A percentile compares a stretch with the other conserved stretches of the same genome.
Conservation (phyloP, 2,329 filamentous ascomycete species). For the Penicillium sumatraense region DNA sequence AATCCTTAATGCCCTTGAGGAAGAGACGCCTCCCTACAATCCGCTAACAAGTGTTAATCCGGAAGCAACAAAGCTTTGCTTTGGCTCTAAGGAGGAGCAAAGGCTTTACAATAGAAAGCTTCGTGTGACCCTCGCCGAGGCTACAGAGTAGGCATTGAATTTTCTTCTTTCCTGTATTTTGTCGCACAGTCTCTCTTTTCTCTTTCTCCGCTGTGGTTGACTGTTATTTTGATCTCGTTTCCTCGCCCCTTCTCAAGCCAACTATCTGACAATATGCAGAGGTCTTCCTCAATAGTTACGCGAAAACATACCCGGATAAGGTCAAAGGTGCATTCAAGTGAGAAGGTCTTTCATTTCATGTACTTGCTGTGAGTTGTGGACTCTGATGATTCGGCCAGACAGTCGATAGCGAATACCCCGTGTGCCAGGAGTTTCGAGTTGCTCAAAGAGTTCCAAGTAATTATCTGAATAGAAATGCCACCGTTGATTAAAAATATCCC, state of each 20-base stretch:
- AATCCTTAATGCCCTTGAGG: conserved; percentile 81
- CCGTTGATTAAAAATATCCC: not conserved
- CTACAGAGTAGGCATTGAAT: conserved; percentile 28
- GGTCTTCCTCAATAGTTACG: not conserved
- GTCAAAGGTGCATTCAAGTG: no score
- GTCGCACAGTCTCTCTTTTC: no score
- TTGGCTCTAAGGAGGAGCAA: conserved; percentile 78
- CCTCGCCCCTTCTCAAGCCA: no score
- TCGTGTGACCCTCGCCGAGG: conserved; percentile 70
- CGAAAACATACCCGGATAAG: no score
- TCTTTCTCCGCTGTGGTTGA: not conserved
- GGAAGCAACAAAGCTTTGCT: conserved; percentile 84
- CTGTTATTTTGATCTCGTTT: not conserved
- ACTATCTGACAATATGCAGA: not conserved
- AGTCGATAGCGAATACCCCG: not conserved
- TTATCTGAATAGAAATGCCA: not conserved
- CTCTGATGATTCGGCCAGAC: not conserved
- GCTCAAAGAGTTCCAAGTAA: not conserved
- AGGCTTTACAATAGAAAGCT: conserved; percentile 84
- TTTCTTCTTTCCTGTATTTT: not conserved
- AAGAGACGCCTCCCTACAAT: conserved; percentile 86
- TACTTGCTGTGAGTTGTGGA: not conserved
- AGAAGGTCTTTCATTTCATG: not conserved
- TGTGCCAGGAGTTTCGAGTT: not conserved
- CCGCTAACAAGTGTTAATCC: conserved; percentile 85